Conservation (phyloP, 2,329 filamentous ascomycete genomes). For the Aspergillus persii region DNA sequence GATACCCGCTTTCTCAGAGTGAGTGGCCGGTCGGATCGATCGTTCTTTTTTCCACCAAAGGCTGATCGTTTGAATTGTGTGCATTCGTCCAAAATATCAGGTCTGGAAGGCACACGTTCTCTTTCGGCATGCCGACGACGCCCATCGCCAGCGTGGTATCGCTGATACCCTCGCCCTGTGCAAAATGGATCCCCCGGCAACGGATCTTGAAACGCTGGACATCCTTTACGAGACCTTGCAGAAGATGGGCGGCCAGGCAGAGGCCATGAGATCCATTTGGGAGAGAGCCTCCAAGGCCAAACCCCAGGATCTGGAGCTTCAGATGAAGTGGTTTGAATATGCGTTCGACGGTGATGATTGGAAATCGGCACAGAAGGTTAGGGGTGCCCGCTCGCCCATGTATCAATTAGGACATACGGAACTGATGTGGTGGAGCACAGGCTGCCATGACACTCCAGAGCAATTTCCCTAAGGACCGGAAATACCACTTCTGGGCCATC, state of each 20-base stretch:
- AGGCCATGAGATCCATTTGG: constrained; percentile 41
- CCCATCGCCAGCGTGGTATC: constrained; percentile 43
- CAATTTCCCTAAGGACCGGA: constrained; percentile 47
- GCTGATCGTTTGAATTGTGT: not conserved
- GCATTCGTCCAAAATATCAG: constrained; percentile 19
- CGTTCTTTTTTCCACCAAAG: not conserved
- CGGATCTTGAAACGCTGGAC: constrained; percentile 46
- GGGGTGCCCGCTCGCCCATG: constrained; percentile 13
- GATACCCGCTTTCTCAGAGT: constrained; percentile 43
- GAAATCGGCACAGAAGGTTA: constrained; percentile 50
- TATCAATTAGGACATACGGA: not conserved
- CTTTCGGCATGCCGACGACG: constrained; percentile 40
- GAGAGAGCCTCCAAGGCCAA: constrained; percentile 47
- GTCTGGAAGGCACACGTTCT: constrained; percentile 46
- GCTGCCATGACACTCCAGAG: constrained; percentile 51
- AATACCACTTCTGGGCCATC: constrained; percentile 52
- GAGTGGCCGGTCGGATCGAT: constrained; percentile 10
- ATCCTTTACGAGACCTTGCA: constrained; percentile 42
- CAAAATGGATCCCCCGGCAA: constrained; percentile 41
- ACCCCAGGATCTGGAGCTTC: constrained; percentile 44
- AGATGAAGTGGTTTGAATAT: constrained; percentile 45
- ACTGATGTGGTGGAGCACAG: constrained; percentile 26
- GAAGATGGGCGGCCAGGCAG: constrained; percentile 33
- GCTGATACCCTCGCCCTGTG: constrained; percentile 44
- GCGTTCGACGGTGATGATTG: constrained; percentile 44